Evolutionary conservation across 2,329 filamentous ascomycete species (phyloP).

Genomic region (Fusarium ambrosium): DNA sequence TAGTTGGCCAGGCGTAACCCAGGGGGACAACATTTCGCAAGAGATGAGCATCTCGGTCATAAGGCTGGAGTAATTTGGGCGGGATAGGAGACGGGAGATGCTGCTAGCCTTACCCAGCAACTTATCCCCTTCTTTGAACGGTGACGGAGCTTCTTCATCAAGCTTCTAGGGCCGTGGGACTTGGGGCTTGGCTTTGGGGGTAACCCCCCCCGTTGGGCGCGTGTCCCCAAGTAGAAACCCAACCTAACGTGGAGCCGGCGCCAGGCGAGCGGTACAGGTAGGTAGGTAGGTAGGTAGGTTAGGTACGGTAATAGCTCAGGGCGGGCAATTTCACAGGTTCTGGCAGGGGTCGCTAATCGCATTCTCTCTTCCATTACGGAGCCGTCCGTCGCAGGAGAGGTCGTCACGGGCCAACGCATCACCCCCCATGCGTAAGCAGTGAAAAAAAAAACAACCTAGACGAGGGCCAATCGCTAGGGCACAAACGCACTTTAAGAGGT

Average conservation of each 20-base stretch:
- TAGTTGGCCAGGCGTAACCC: slow-evolving; percentile 27
- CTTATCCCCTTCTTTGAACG: background rate
- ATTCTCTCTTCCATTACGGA: background rate
- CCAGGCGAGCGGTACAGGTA: slow-evolving; percentile 10
- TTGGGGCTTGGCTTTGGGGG: background rate
- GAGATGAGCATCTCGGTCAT: background rate
- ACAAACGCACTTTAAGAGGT: slow-evolving; percentile 22
- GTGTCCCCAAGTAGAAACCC: slow-evolving; percentile 16
- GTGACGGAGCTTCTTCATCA: background rate
- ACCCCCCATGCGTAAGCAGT: slow-evolving; percentile 5
- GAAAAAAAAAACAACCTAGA: background rate
- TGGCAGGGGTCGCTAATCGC: slow-evolving; percentile 9
- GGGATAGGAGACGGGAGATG: background rate
- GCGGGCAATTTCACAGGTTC: slow-evolving; percentile 9
- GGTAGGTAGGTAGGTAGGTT: background rate
- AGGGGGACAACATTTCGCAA: background rate
- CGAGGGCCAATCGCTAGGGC: slow-evolving; percentile 35
- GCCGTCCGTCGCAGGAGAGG: background rate
- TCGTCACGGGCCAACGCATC: slow-evolving; percentile 11
- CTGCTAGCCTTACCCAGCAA: background rate
- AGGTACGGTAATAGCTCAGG: slow-evolving; percentile 18
- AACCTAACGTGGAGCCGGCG: slow-evolving; percentile 30
- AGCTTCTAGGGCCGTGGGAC: slow-evolving; percentile 12
- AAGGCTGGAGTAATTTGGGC: background rate
- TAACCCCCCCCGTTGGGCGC: slow-evolving; percentile 20